Conservation (phyloP, 139 green algal species). For the Microglena sp. region DNA sequence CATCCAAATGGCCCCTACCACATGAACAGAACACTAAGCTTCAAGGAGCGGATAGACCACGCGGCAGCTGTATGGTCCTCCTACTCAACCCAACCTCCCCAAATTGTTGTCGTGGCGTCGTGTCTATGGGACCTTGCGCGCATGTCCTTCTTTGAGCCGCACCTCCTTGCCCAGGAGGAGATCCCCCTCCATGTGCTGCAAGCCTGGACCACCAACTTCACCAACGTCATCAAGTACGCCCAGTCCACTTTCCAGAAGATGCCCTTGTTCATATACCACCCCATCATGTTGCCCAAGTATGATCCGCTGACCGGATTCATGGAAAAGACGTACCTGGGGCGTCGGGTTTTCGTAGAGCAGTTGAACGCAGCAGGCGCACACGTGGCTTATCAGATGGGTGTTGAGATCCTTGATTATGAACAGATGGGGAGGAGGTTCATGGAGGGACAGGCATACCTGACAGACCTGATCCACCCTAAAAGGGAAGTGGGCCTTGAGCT, state of each 20-base stretch:
- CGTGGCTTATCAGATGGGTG: neutral
- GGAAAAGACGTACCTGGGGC: constrained; percentile 13
- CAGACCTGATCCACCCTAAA: constrained; percentile 14
- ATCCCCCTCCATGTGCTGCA: neutral
- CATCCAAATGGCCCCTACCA: constrained; percentile 8
- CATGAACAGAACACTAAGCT: neutral
- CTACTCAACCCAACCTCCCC: neutral
- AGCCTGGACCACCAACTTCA: constrained; percentile 14
- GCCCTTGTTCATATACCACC: constrained; percentile 2
- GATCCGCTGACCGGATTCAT: constrained; percentile 8
- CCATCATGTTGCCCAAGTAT: constrained; percentile 2
- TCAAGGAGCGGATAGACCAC: neutral
- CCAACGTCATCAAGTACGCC: neutral
- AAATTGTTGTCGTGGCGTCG: constrained; percentile 10
- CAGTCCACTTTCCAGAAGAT: neutral
- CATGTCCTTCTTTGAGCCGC: constrained; percentile 5
- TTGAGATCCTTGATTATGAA: constrained; percentile 16
- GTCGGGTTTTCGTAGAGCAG: constrained; percentile 2
- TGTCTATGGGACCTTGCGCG: constrained; percentile 18
- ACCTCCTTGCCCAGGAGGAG: neutral
- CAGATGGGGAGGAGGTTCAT: constrained; percentile 10
- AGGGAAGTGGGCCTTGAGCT: constrained; percentile 11
- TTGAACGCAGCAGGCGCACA: constrained; percentile 6
- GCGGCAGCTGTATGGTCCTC: neutral
- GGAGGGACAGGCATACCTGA: constrained; percentile 16